A percentile compares a stretch with the other conserved stretches of the same genome.
phyloP scores from a whole-genome alignment of 2,329 filamentous ascomycete species.

The Paecilomyces dactylethromorphus region DNA sequence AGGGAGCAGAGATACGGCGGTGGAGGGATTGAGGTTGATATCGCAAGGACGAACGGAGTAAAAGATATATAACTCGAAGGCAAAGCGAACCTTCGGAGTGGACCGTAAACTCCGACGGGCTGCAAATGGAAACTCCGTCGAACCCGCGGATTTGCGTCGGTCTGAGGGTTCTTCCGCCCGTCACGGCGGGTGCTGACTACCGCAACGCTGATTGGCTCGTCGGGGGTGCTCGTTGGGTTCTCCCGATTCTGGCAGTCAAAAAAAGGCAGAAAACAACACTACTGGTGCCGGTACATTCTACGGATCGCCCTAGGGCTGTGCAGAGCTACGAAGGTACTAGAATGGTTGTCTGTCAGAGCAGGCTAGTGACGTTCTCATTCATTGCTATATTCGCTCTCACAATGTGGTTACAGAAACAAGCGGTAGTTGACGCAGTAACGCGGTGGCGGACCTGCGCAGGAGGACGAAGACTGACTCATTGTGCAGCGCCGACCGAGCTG shows the following conservation, averaged over 20 bases:
- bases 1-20: conserved; percentile 17
- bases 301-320: background rate
- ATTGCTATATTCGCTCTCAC: background rate
- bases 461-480: background rate
- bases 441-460: background rate
- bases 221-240: background rate
- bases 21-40: conserved; percentile 20
- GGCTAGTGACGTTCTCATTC: background rate
- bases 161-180: no score
- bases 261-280: no score
- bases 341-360: background rate
- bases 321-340: background rate
- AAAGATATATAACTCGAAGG: background rate
- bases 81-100: background rate
- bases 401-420: background rate
- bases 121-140: background rate
- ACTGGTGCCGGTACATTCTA: no score
- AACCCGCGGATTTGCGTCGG: background rate
- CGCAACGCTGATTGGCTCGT: background rate
- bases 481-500: background rate
- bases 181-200: background rate
- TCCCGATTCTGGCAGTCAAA: background rate
- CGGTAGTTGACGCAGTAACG: background rate
- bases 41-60: background rate
- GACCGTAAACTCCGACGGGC: background rate